phyloP scores from a whole-genome alignment of 2,329 filamentous ascomycete species.

The Pseudocercospora fuligena region DNA sequence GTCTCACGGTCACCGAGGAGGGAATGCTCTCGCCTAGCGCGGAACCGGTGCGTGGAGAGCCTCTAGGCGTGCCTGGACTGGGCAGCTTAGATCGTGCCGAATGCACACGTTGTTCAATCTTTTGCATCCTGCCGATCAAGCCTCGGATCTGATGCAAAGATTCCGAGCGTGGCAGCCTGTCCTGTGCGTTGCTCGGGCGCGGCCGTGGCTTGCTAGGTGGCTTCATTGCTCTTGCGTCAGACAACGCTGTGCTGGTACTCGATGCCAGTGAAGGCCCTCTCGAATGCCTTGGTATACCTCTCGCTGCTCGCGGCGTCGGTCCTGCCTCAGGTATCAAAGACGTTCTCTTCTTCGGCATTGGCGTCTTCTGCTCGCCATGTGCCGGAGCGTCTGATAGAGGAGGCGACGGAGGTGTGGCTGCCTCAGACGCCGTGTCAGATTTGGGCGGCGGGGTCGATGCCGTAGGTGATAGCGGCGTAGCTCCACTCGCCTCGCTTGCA shows the following conservation, averaged over 20 bases:
- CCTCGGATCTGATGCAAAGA: slow-evolving; percentile 92
- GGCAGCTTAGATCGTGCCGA: slow-evolving; percentile 90
- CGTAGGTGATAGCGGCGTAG: slow-evolving; percentile 83
- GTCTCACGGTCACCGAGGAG: slow-evolving; percentile 65
- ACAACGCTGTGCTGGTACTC: slow-evolving; percentile 32
- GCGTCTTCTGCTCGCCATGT: slow-evolving; percentile 51
- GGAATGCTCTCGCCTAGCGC: slow-evolving; percentile 52
- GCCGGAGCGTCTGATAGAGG: slow-evolving; percentile 86
- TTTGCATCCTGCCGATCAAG: slow-evolving; percentile 95
- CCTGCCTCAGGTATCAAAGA: slow-evolving; percentile 58
- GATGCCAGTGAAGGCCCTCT: slow-evolving; percentile 61
- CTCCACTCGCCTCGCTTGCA: slow-evolving; percentile 63
- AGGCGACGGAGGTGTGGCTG: slow-evolving; percentile 87
- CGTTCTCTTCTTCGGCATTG: slow-evolving; percentile 44
- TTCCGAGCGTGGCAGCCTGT: slow-evolving; percentile 61
- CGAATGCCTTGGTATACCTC: slow-evolving; percentile 55
- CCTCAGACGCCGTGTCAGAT: slow-evolving; percentile 65
- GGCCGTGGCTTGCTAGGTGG: slow-evolving; percentile 53
- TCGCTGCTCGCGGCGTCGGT: slow-evolving; percentile 59
- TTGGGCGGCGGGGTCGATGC: slow-evolving; percentile 83
- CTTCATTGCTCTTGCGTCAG: slow-evolving; percentile 36
- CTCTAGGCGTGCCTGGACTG: slow-evolving; percentile 76
- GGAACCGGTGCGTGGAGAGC: slow-evolving; percentile 67
- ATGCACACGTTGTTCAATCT: slow-evolving; percentile 90
- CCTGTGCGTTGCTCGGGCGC: slow-evolving; percentile 37